phyloP scores from a whole-genome alignment of 2,329 filamentous ascomycete genomes.

The Nectriaceae sp. region DNA sequence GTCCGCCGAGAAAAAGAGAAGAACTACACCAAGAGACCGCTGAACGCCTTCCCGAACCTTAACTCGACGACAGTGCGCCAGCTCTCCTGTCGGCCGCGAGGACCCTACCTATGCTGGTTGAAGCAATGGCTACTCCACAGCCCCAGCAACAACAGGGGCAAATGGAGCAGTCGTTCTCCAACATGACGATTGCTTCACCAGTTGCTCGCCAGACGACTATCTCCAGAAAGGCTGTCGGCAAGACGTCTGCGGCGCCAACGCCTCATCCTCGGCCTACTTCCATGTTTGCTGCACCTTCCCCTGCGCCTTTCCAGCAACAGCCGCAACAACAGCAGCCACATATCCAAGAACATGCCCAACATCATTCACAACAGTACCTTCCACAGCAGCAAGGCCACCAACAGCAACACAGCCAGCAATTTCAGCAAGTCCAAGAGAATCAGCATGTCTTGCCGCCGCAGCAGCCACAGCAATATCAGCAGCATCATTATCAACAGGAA shows the following conservation, averaged over 20 bases:
- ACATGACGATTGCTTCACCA: too few relatives aligned
- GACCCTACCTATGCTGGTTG: neutral
- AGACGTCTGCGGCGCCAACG: neutral
- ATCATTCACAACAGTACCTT: neutral
- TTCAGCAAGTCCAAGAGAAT: neutral
- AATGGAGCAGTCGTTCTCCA: too few relatives aligned
- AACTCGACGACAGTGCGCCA: neutral
- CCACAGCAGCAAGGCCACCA: neutral
- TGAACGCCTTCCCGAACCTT: too few relatives aligned
- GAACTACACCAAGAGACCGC: too few relatives aligned
- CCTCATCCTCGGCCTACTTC: neutral
- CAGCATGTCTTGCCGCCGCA: neutral
- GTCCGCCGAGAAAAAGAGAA: too few relatives aligned
- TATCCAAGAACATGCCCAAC: neutral
- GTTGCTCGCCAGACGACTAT: constrained; percentile 1
- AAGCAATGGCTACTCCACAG: neutral
- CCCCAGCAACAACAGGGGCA: neutral
- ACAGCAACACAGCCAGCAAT: neutral
- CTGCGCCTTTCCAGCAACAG: constrained; percentile 1
- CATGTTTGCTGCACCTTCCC: neutral
- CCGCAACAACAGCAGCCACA: constrained; percentile 1
- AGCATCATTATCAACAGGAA: neutral
- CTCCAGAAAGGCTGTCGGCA: constrained; percentile 3
- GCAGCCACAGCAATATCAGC: neutral
- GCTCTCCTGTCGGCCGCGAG: neutral